Conservation (phyloP, 441 rosid species). For the Populus hybrid region DNA sequence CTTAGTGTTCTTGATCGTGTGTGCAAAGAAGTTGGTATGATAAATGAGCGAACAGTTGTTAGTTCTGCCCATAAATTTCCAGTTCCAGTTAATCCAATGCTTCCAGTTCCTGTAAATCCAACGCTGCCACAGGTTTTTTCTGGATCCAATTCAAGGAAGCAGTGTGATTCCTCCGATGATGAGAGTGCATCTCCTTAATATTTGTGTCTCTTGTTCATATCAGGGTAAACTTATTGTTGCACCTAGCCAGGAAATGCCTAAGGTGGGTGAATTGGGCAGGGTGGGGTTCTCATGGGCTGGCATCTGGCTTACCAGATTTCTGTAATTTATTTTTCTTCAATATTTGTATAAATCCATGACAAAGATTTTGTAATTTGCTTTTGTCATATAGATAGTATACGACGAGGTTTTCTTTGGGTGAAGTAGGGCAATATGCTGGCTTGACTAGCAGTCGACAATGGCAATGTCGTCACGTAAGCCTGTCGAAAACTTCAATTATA, state of each 20-base stretch:
- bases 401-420: conserved; percentile 19
- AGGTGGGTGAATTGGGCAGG: conserved; percentile 19
- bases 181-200: conserved; percentile 43
- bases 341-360: conserved; percentile 45
- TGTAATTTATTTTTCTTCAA: conserved; percentile 32
- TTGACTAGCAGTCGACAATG: not conserved
- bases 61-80: conserved; percentile 85
- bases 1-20: conserved; percentile 77
- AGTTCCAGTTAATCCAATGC: conserved; percentile 60
- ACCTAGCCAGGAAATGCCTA: conserved; percentile 17
- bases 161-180: conserved; percentile 48
- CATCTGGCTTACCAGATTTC: conserved; percentile 16
- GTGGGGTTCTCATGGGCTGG: conserved; percentile 11
- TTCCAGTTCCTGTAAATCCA: conserved; percentile 25
- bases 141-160: conserved; percentile 40
- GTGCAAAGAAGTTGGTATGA: conserved; percentile 81
- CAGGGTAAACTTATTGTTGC: conserved; percentile 17
- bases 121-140: conserved; percentile 45
- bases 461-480: conserved; percentile 6
- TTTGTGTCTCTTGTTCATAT: conserved; percentile 11
- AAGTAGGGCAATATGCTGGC: conserved; percentile 17
- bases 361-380: conserved; percentile 32
- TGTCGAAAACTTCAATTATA: conserved; percentile 12
- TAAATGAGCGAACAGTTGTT: conserved; percentile 75
- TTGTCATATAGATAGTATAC: conserved; percentile 37